These are phyloP conservation scores for Neofusicoccum ribis DNA, from an alignment of 2,329 filamentous ascomycete species.

Conservation along the genomic window DNA sequence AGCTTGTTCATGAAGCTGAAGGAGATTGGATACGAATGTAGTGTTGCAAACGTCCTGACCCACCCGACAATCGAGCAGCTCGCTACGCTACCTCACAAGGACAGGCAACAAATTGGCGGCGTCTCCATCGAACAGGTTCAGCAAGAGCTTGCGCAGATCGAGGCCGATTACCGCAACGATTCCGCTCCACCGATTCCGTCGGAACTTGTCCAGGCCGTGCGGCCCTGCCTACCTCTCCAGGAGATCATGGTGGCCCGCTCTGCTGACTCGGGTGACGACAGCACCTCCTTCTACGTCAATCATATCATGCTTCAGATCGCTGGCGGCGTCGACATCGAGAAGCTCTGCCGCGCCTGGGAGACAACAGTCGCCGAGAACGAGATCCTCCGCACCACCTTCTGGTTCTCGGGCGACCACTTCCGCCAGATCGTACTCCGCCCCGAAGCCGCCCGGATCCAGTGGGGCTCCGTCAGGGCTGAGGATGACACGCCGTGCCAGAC, in stretches of 20 bases:
- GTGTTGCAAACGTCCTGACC: constrained; percentile 37
- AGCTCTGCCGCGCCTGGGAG: constrained; percentile 51
- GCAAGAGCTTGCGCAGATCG: constrained; percentile 24
- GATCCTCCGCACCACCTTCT: constrained; percentile 61
- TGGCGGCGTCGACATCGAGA: constrained; percentile 41
- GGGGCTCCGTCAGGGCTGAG: constrained; percentile 25
- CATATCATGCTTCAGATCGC: constrained; percentile 40
- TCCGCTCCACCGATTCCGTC: constrained; percentile 20
- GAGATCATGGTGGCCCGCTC: constrained; percentile 41
- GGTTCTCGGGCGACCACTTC: constrained; percentile 38
- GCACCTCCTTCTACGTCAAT: constrained; percentile 40
- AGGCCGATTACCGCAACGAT: constrained; percentile 25
- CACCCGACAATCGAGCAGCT: constrained; percentile 38
- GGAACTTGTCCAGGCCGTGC: constrained; percentile 22
- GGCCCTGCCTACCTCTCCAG: constrained; percentile 35
- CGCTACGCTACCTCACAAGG: constrained; percentile 27
- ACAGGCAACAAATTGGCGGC: background rate
- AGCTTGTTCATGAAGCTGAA: constrained; percentile 37
- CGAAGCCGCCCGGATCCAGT: constrained; percentile 22
- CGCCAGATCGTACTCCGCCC: constrained; percentile 32
- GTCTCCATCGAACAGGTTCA: background rate
- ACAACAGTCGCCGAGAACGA: constrained; percentile 45
- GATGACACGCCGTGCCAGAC: constrained; percentile 21
- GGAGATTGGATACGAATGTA: constrained; percentile 35
- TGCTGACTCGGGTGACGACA: constrained; percentile 28